Evolutionary conservation across 2,329 filamentous ascomycete genomes (phyloP).

Genomic region (Paracamarosporium sp.): DNA sequence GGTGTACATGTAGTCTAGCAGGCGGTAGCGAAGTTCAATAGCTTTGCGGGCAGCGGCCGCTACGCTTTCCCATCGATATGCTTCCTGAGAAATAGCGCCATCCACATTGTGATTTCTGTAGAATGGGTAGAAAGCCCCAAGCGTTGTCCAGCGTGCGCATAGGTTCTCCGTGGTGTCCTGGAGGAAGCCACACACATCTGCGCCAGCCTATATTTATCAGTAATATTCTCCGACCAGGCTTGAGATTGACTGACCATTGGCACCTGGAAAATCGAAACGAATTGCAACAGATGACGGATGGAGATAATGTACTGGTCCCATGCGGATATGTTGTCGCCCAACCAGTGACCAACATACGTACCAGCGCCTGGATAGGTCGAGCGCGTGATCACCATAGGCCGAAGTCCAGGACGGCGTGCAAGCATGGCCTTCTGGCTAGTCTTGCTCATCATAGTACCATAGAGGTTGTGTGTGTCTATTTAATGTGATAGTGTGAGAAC

Average conservation of each 20-base stretch:
- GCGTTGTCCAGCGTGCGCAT: slow-evolving; percentile 74
- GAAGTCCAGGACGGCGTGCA: slow-evolving; percentile 66
- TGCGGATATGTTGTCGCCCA: slow-evolving; percentile 59
- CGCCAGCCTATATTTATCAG: slow-evolving; percentile 50
- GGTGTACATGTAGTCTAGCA: slow-evolving; percentile 83
- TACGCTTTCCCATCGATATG: slow-evolving; percentile 70
- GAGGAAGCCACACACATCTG: slow-evolving; percentile 78
- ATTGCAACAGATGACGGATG: slow-evolving; percentile 51
- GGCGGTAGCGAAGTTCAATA: slow-evolving; percentile 74
- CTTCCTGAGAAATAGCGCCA: slow-evolving; percentile 61
- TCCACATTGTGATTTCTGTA: slow-evolving; percentile 74
- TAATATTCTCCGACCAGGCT: not conserved
- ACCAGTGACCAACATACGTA: slow-evolving; percentile 63
- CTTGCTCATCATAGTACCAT: slow-evolving; percentile 76
- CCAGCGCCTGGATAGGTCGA: slow-evolving; percentile 79
- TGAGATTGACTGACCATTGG: slow-evolving; percentile 44
- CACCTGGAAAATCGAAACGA: slow-evolving; percentile 54
- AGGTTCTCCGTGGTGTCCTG: slow-evolving; percentile 70
- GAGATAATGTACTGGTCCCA: slow-evolving; percentile 53
- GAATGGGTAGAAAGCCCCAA: slow-evolving; percentile 76
- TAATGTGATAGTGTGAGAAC: not conserved
- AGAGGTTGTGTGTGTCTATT: slow-evolving; percentile 41
- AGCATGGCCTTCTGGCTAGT: slow-evolving; percentile 72
- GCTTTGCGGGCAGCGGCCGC: slow-evolving; percentile 70
- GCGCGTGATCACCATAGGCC: slow-evolving; percentile 77